phyloP scores from a whole-genome alignment of 768 basidiomycete species.

The Kwoniella botswanensis region DNA sequence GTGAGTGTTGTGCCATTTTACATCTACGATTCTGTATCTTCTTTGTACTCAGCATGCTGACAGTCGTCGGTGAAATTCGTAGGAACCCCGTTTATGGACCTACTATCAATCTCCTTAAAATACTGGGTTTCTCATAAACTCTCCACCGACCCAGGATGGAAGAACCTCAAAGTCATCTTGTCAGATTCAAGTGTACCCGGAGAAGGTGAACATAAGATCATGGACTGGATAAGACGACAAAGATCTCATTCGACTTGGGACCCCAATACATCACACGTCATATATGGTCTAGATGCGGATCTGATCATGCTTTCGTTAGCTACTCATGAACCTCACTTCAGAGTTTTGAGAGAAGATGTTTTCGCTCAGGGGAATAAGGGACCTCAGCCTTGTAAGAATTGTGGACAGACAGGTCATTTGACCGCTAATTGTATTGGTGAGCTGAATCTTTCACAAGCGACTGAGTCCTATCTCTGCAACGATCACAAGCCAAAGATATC shows the following conservation, averaged over 20 bases:
- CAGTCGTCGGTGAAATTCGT: neutral
- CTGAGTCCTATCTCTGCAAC: no score
- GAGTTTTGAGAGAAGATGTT: slow-evolving; percentile 96
- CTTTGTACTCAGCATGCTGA: neutral
- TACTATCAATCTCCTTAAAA: slow-evolving; percentile 81
- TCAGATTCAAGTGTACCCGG: slow-evolving; percentile 97
- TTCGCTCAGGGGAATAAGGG: slow-evolving; percentile 78
- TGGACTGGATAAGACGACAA: slow-evolving; percentile 95
- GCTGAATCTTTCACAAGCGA: neutral
- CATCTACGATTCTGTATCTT: neutral
- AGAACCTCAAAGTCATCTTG: slow-evolving; percentile 91
- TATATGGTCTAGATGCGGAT: slow-evolving; percentile 99
- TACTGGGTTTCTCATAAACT: slow-evolving; percentile 98
- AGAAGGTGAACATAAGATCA: slow-evolving; percentile 99
- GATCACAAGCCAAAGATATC: no score
- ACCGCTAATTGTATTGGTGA: slow-evolving; percentile 88
- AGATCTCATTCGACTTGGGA: slow-evolving; percentile 85
- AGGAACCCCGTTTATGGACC: slow-evolving; percentile 92
- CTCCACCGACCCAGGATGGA: slow-evolving; percentile 95
- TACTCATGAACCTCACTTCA: slow-evolving; percentile 97
- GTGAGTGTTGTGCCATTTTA: slow-evolving; percentile 51
- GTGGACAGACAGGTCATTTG: slow-evolving; percentile 93
- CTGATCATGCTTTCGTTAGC: slow-evolving; percentile 98
- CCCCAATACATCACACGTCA: slow-evolving; percentile 93
- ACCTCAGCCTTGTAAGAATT: slow-evolving; percentile 80